phyloP scores from a whole-genome alignment of 2,329 filamentous ascomycete species.

The Botrytis deweyae region DNA sequence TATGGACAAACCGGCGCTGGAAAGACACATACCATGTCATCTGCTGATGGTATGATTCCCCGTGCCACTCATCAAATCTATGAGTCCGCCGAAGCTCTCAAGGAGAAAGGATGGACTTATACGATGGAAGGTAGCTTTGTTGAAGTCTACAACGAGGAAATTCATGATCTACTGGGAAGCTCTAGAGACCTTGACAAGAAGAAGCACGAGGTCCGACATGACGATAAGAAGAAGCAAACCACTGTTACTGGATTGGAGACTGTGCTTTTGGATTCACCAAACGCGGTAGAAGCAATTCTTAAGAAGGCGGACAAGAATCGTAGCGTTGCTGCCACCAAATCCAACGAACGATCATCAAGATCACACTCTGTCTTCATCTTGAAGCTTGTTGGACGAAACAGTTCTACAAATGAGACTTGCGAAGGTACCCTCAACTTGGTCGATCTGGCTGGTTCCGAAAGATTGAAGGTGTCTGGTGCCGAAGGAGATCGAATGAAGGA shows the following conservation, averaged over 20 bases:
- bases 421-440: constrained; percentile 95
- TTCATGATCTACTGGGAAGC: constrained; percentile 82
- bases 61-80: constrained; percentile 92
- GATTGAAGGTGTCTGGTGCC: constrained; percentile 81
- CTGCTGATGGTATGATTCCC: constrained; percentile 89
- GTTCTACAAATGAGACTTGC: constrained; percentile 72
- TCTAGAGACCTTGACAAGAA: constrained; percentile 72
- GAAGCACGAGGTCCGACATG: constrained; percentile 87
- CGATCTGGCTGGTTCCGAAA: constrained; percentile 89
- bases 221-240: constrained; percentile 77
- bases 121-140: constrained; percentile 93
- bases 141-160: constrained; percentile 97
- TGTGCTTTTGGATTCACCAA: constrained; percentile 73
- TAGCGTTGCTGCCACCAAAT: constrained; percentile 93
- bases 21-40: constrained; percentile 96
- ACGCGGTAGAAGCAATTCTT: constrained; percentile 77
- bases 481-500: constrained; percentile 87
- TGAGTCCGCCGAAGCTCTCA: constrained; percentile 75
- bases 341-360: constrained; percentile 90
- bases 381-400: constrained; percentile 70
- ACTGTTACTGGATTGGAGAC: constrained; percentile 77
- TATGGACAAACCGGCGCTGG: constrained; percentile 97
- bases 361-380: constrained; percentile 97
- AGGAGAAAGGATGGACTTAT: constrained; percentile 92
- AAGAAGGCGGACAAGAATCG: constrained; percentile 80